Percentiles rank a stretch among this genome's conserved stretches.
These are phyloP conservation scores for Candolleomyces aberdarensis DNA, from an alignment of 768 basidiomycete genomes.

Conservation along the genomic window DNA sequence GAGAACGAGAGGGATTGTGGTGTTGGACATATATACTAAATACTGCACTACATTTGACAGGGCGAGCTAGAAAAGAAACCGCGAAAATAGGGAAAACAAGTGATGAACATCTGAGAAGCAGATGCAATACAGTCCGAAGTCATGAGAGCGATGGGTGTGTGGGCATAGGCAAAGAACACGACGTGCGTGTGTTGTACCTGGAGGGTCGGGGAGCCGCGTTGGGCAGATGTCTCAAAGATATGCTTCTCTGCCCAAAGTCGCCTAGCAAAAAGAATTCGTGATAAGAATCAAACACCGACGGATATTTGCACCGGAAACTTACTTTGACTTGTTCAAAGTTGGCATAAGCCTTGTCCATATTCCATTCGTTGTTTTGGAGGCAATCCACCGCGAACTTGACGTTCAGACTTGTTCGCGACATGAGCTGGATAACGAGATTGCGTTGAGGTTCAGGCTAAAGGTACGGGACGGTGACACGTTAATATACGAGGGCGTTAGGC, in stretches of 20 bases:
- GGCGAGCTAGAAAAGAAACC: not conserved
- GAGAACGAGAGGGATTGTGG: too few relatives aligned
- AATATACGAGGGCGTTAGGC: not conserved
- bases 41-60: too few relatives aligned
- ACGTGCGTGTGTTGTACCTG: not conserved
- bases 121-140: not conserved
- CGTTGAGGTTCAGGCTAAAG: constrained; percentile 69
- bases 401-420: constrained; percentile 74
- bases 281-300: constrained; percentile 18
- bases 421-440: constrained; percentile 64
- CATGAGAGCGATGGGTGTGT: not conserved
- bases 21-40: too few relatives aligned
- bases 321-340: constrained; percentile 92
- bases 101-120: not conserved
- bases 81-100: not conserved
- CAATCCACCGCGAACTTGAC: constrained; percentile 81
- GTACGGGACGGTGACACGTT: constrained; percentile 4
- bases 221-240: constrained; percentile 35
- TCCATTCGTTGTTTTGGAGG: constrained; percentile 81
- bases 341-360: constrained; percentile 69
- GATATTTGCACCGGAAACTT: constrained; percentile 22
- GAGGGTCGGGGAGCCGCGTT: not conserved
- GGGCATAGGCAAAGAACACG: not conserved
- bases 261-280: constrained; percentile 30
- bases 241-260: constrained; percentile 50